Base-by-base conservation (phyloP, 169 alveolate species). In the Eimeria maxima region DNA sequence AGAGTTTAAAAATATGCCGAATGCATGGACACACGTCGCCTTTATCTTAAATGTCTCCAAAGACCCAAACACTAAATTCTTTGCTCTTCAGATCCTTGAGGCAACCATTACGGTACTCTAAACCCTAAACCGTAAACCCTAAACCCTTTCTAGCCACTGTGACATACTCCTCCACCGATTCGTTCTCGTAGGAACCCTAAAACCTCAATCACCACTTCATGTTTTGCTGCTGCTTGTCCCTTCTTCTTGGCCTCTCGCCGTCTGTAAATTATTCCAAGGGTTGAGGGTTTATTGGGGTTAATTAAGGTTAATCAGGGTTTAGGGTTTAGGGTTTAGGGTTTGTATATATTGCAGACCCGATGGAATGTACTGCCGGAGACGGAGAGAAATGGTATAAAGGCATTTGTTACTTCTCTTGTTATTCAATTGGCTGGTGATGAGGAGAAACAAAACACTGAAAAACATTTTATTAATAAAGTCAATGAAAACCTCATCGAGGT, bases 11-110 rank as follows among this genome's bases (percentile, higher is more conserved):
- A 96, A 97, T 81, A 93, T 98, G 71, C 99, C 99, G 7, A 98
- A 98, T 92, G 96, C 99, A 47, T 98, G 99, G 99, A 97, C 98
- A 55, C 97, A 98, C 65, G 99, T 98, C 11, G 99, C 99, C 20
- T 96, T 98, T 83, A 98, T 98, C 55, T 97, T 98, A 95, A 97
- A 98, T 33, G 96, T 97, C 65, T 98, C 99, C 6, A 83, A 67
- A 16, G 93, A 84, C 27, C 76, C 97, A 4, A 96, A 97, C 84
- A 96, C 98, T 60, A 96, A 96, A 63, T 97, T 96, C 80, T 96
- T 97, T 55, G 98, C 97, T n/a, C 94, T 96, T 24, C 94, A 91
- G 53, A 90, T 95, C 27, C 95, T 95, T 6, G 96, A 84, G 16
- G 65, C 95, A 18, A 42, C 88, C 27, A 88, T 89, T 50, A 73